Percentiles rank a stretch among this genome's conserved stretches.
These are phyloP conservation scores for Cucurbita moschata DNA, from an alignment of 306 rosid genomes.

Conservation along the genomic window DNA sequence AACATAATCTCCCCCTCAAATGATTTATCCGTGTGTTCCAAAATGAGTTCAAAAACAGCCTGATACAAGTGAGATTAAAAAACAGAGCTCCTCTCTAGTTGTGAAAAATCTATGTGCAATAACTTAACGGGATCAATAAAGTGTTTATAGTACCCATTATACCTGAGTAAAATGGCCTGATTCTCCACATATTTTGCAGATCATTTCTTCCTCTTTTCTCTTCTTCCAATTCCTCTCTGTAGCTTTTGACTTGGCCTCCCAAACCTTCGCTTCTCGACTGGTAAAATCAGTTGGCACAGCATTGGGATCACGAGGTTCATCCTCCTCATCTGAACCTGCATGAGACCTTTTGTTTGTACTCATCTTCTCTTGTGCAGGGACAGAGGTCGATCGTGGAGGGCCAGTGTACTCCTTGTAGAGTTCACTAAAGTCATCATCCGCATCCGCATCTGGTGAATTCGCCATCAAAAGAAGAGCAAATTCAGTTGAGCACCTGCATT, in stretches of 20 bases:
- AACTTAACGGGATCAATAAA: not conserved
- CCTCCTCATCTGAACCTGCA: slow-evolving; percentile 76
- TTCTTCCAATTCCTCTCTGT: slow-evolving; percentile 99
- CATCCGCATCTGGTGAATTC: slow-evolving; percentile 52
- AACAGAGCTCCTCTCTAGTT: not conserved
- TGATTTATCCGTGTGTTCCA: not conserved
- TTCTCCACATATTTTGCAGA: slow-evolving; percentile 91
- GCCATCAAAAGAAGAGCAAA: slow-evolving; percentile 32
- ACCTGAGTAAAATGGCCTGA: slow-evolving; percentile 99
- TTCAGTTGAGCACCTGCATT: slow-evolving; percentile 19
- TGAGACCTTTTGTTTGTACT: slow-evolving; percentile 60
- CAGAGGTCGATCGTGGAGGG: slow-evolving; percentile 39
- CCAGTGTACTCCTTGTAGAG: slow-evolving; percentile 98
- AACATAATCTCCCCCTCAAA: not conserved
- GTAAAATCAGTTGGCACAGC: slow-evolving; percentile 97
- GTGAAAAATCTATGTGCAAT: not conserved
- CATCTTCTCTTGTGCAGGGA: slow-evolving; percentile 33
- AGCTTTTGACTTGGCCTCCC: slow-evolving; percentile 99
- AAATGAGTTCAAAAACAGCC: not conserved
- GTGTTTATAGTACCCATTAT: not conserved
- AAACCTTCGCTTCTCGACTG: slow-evolving; percentile 96
- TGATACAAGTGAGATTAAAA: not conserved
- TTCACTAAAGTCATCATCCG: slow-evolving; percentile 77
- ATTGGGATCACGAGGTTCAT: slow-evolving; percentile 72
- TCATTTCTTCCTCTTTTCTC: slow-evolving; percentile 95